Conservation (phyloP, 345 rosid genomes). For the Populus deltoides region DNA sequence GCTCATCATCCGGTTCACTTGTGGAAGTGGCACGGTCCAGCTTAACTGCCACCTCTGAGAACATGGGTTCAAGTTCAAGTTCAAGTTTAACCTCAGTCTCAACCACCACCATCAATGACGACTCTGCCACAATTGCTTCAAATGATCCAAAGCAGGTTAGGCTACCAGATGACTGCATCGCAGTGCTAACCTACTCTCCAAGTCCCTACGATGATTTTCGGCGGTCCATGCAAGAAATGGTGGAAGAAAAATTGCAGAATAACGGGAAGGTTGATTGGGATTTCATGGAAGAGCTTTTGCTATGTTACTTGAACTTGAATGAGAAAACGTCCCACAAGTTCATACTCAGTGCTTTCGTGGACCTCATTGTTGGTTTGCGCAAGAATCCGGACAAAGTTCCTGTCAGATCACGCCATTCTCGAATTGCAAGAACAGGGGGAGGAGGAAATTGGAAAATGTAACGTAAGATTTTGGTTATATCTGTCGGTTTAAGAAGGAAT, state of each 20-base stretch:
- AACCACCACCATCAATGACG: not conserved
- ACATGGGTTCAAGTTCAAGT: slow-evolving; percentile 27
- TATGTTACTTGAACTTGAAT: slow-evolving; percentile 67
- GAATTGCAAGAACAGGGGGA: slow-evolving; percentile 18
- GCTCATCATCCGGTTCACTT: slow-evolving; percentile 47
- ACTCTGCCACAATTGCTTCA: not conserved
- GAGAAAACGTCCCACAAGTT: slow-evolving; percentile 65
- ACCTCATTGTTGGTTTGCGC: slow-evolving; percentile 46
- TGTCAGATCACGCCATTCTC: slow-evolving; percentile 17
- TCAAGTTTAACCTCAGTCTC: slow-evolving; percentile 35
- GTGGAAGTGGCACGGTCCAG: slow-evolving; percentile 49
- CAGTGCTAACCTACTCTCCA: slow-evolving; percentile 44
- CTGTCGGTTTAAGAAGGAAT: not conserved
- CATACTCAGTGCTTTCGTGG: slow-evolving; percentile 76
- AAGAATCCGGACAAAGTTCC: slow-evolving; percentile 13
- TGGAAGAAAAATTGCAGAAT: slow-evolving; percentile 43
- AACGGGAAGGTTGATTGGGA: slow-evolving; percentile 62
- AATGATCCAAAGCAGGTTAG: not conserved
- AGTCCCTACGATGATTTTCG: slow-evolving; percentile 62
- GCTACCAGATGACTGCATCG: slow-evolving; percentile 58
- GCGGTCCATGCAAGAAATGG: slow-evolving; percentile 76
- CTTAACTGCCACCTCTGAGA: slow-evolving; percentile 23
- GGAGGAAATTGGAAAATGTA: slow-evolving; percentile 20
- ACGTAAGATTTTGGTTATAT: slow-evolving; percentile 16
- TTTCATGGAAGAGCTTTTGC: slow-evolving; percentile 75